A percentile compares a stretch with the other conserved stretches of the same genome.
These are phyloP conservation scores for Pythium insidiosum DNA, from an alignment of 352 stramenopile genomes.

Conservation along the genomic window DNA sequence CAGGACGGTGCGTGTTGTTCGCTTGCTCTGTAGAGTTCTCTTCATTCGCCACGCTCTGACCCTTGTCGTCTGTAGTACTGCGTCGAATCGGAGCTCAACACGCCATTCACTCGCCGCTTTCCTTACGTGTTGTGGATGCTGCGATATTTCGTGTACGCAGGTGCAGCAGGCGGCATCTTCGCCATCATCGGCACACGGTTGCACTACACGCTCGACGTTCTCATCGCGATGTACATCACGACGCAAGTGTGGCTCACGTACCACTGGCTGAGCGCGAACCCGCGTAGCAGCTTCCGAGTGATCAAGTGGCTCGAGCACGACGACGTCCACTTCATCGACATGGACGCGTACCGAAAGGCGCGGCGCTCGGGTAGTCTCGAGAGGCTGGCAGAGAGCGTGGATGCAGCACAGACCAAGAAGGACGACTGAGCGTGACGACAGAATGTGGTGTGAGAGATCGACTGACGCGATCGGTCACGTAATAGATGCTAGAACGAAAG, in stretches of 20 bases:
- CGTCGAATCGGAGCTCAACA: slow-evolving; percentile 72
- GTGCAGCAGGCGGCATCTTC: slow-evolving; percentile 58
- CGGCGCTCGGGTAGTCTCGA: slow-evolving; percentile 40
- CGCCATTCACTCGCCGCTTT: slow-evolving; percentile 71
- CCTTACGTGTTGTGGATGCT: slow-evolving; percentile 74
- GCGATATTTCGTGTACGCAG: slow-evolving; percentile 69
- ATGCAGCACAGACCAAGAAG: no score
- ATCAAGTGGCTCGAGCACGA: slow-evolving; percentile 80
- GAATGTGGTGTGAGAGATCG: no score
- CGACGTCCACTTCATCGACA: slow-evolving; percentile 73
- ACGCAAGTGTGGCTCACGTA: slow-evolving; percentile 80
- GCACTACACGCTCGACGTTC: slow-evolving; percentile 84
- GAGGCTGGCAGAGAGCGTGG: slow-evolving; percentile 10
- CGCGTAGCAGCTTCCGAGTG: slow-evolving; percentile 45
- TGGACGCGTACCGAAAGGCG: slow-evolving; percentile 71
- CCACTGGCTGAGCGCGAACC: slow-evolving; percentile 70
- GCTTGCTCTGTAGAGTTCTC: background rate
- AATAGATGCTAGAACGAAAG: no score
- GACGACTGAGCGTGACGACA: no score
- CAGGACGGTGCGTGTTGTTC: slow-evolving; percentile 37
- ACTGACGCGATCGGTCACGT: no score
- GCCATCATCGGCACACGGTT: slow-evolving; percentile 79
- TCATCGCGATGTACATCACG: slow-evolving; percentile 85
- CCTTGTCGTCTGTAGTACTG: no score
- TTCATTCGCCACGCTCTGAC: no score